phyloP scores from a whole-genome alignment of 352 stramenopile genomes.

The Phytophthora chlamydospora region DNA sequence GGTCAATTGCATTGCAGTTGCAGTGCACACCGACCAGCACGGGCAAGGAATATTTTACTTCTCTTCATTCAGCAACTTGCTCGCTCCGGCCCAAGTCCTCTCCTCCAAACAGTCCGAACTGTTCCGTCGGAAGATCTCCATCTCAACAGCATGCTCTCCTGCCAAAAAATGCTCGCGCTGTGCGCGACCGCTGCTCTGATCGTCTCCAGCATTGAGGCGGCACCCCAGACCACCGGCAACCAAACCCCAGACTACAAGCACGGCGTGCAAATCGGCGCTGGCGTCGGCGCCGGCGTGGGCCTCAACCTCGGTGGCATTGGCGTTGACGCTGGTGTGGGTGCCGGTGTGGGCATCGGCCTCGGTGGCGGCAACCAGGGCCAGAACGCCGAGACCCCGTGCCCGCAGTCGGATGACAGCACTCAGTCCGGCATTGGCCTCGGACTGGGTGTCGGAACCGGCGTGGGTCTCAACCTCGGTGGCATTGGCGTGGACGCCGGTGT shows the following conservation, averaged over 20 bases:
- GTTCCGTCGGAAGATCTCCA: conserved; percentile 17
- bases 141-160: conserved; percentile 31
- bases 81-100: conserved; percentile 30
- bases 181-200: conserved; percentile 35
- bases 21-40: conserved; percentile 1
- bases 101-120: conserved; percentile 25
- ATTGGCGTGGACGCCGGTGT: conserved; percentile 1
- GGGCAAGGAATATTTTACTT: conserved; percentile 2
- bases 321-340: neutral
- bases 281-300: conserved; percentile 4
- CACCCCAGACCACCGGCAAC: conserved; percentile 13
- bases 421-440: neutral
- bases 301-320: conserved; percentile 1
- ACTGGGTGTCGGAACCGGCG: conserved; percentile 1
- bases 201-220: conserved; percentile 30
- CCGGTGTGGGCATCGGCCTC: conserved; percentile 2
- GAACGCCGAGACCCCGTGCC: conserved; percentile 1
- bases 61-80: conserved; percentile 39
- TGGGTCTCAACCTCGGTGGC: neutral
- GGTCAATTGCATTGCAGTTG: conserved; percentile 23
- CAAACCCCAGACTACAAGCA: conserved; percentile 26
- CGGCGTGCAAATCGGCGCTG: conserved; percentile 16
- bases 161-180: conserved; percentile 36
- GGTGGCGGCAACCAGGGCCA: conserved; percentile 11
- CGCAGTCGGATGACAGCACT: conserved; percentile 2